Evolutionary conservation across 371 early-diverging fungal species (phyloP), one percentile per base, ranked within the genome.

Genomic region (Actinomortierella wolfii): DNA sequence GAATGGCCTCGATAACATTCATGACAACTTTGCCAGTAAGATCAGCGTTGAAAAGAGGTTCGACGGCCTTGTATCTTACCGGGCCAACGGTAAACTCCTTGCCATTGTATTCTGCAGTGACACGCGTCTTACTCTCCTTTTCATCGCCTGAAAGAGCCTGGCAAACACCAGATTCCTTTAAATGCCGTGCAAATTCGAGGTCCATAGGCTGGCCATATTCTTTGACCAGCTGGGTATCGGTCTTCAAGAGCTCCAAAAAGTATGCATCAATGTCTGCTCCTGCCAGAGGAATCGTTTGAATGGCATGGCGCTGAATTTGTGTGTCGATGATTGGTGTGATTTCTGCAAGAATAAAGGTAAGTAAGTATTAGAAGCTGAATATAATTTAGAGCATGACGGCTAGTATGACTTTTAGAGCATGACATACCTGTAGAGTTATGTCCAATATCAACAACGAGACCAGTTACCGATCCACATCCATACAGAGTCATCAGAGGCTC

Each of bases 361-460:
- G 17, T 4, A 1, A 29, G 7, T n/a, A 50, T 20, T 15, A 52
- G 24, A 48, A 24, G n/a, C 8, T 2, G 18, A 34, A 41, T 18
- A 20, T 28, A 6, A 15, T 43, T 9, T 25, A 56, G 15, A 54
- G 56, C 46, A n/a, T 29, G 25, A 43, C 15, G 17, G 20, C 23
- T n/a, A 13, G 24, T 25, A 60, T 6, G 54, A 60, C 58, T 24
- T 66, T 47, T n/a, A n/a, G n/a, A n/a, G 14, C 25, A 34, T 9
- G 41, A 1, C 29, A 20, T 58, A 86, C 91, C 83, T 54, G 89
- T 94, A 7, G 80, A 80, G 50, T 83, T 78, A 64, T 95, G 87
- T 17, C 96, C 96, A 77, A 96, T 84, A 67, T 96, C 96, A n/a
- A 96, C 84, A 15, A 95, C 90, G 1, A 94, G 68, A 17, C 94